phyloP scores from a whole-genome alignment of 192 early-diverging fungal species.

The Lobosporangium transversale region DNA sequence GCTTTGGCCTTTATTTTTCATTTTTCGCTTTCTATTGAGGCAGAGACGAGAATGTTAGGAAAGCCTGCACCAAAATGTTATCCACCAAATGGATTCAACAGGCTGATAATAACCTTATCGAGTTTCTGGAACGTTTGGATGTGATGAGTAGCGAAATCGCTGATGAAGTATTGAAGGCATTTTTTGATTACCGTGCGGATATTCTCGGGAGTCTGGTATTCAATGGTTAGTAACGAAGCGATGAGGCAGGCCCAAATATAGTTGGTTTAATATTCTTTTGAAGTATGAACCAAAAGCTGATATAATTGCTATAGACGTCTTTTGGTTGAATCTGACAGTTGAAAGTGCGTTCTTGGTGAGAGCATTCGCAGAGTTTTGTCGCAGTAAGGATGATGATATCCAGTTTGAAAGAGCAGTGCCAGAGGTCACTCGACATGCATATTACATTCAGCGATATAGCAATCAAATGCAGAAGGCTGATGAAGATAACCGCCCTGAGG shows the following conservation, averaged over 20 bases:
- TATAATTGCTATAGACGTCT: conserved; percentile 58
- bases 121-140: conserved; percentile 77
- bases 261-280: neutral
- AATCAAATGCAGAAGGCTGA: conserved; percentile 60
- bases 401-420: conserved; percentile 73
- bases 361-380: conserved; percentile 57
- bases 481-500: conserved; percentile 57
- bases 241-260: neutral
- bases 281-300: too few species aligned
- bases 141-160: conserved; percentile 75
- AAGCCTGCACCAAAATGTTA: conserved; percentile 76
- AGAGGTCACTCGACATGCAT: conserved; percentile 69
- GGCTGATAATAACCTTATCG: conserved; percentile 76
- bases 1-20: neutral
- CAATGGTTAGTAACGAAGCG: conserved; percentile 53
- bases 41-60: conserved; percentile 78
- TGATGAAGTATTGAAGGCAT: conserved; percentile 68
- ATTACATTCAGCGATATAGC: conserved; percentile 66
- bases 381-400: conserved; percentile 66
- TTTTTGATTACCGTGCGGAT: conserved; percentile 72
- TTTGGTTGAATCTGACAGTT: conserved; percentile 65
- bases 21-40: neutral
- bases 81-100: conserved; percentile 77
- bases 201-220: conserved; percentile 71
- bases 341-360: conserved; percentile 61